Evolutionary conservation across 305 asterid species (phyloP), one percentile per base, ranked within the genome.

Genomic region (Stenogyne calaminthoides): DNA sequence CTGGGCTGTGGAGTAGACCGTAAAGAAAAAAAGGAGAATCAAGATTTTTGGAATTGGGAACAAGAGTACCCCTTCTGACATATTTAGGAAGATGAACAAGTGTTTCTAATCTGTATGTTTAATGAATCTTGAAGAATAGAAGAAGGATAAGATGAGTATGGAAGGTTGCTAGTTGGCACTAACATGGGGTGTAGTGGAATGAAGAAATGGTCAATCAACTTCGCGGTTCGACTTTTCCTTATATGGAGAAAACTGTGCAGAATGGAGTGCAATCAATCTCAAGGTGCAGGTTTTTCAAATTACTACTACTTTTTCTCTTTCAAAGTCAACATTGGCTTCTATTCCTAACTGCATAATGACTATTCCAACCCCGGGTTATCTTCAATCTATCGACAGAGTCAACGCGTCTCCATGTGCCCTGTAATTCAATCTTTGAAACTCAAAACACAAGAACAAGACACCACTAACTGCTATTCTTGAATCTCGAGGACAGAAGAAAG

Each of bases 1-100:
- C 71, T 84, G 85, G 76, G 76, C 84, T 64, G 61, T 44, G 63
- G 79, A 74, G 22, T n/a, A 57, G 15, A 25, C 54, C 44, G 59
- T 34, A 29, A 57, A 71, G 57, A 74, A 77, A 58, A 75, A 68
- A 11, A 84, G 52, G 61, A 55, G 37, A 70, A 74, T 57, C 46
- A 62, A 71, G 83, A 80, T 66, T 70, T 58, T 75, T 67, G 83
- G 73, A 70, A 69, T 15, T 19, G 76, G 22, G 52, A 44, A 44
- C 16, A 44, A 44, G 52, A 3, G 52, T 44, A 2, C 15, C 56
- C 20, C 56, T 54, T 54, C n/a, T 51, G 15, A 61, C 10, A 59
- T 16, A 9, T 55, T 8, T 59, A 46, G 27, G 60, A 29, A 54
- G 68, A 19, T 51, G 66, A 46, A 39, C 46, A 42, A 66, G 69